Conservation (phyloP, 257 asterid species). For the Catharanthus roseus region DNA sequence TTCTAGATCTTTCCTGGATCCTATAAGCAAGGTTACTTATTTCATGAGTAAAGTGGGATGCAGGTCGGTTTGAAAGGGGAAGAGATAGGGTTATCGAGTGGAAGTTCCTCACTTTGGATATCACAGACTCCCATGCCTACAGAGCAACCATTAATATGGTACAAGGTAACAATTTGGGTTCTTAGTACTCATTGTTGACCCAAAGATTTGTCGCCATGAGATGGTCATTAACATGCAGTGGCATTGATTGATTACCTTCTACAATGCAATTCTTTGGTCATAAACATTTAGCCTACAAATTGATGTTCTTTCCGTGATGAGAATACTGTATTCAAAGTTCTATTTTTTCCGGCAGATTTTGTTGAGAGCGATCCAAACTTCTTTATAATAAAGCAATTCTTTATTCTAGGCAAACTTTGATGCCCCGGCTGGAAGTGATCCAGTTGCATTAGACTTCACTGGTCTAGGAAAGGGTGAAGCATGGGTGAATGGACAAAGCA, state of each 20-base stretch:
- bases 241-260: neutral
- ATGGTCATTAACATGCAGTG: neutral
- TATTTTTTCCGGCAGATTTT: neutral
- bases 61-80: slow-evolving; percentile 92
- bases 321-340: neutral
- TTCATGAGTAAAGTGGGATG: neutral
- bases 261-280: neutral
- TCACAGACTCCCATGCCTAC: slow-evolving; percentile 59
- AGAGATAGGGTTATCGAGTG: slow-evolving; percentile 45
- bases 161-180: slow-evolving; percentile 51
- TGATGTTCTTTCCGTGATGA: neutral
- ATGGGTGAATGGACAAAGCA: slow-evolving; percentile 91
- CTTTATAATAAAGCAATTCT: slow-evolving; percentile 1
- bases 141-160: slow-evolving; percentile 82
- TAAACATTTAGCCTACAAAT: neutral
- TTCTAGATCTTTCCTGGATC: slow-evolving; percentile 3
- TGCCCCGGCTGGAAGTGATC: slow-evolving; percentile 66
- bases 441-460: slow-evolving; percentile 64
- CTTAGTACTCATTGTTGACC: no score
- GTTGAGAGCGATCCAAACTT: neutral
- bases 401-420: slow-evolving; percentile 50
- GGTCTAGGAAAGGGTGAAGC: slow-evolving; percentile 91
- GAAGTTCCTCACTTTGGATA: slow-evolving; percentile 62
- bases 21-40: neutral
- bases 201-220: neutral